Evolutionary conservation across 345 rosid species (phyloP).

Genomic region (Rhizophora apiculata): DNA sequence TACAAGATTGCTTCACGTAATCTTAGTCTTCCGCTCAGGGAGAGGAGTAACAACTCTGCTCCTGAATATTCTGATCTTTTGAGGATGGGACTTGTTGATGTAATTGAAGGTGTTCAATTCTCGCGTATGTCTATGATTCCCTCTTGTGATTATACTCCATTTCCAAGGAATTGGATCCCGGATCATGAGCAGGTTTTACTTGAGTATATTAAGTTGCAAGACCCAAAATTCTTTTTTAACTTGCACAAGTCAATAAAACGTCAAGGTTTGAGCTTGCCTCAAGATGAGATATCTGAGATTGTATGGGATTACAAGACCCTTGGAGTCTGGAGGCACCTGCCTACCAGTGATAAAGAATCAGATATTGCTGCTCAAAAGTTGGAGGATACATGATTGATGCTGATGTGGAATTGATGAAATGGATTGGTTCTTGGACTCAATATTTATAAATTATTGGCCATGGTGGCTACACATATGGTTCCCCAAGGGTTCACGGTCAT

Average conservation of each 20-base stretch:
- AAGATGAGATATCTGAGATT: constrained; percentile 77
- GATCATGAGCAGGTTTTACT: constrained; percentile 71
- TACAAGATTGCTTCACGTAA: constrained; percentile 77
- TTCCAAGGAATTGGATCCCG: constrained; percentile 87
- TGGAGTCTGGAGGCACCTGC: constrained; percentile 52
- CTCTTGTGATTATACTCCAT: constrained; percentile 86
- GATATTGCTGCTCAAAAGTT: constrained; percentile 4
- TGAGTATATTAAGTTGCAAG: constrained; percentile 73
- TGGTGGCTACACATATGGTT: not conserved
- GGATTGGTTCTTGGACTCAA: not conserved
- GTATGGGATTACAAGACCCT: constrained; percentile 88
- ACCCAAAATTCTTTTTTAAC: constrained; percentile 78
- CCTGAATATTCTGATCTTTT: constrained; percentile 94
- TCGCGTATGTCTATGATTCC: constrained; percentile 91
- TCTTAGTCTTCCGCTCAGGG: constrained; percentile 78
- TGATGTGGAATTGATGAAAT: not conserved
- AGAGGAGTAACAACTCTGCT: constrained; percentile 76
- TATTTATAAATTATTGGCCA: not conserved
- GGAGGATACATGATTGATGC: constrained; percentile 3
- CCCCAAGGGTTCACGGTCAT: not conserved
- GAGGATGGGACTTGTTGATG: constrained; percentile 95
- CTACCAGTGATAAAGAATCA: constrained; percentile 4
- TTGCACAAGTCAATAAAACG: constrained; percentile 62
- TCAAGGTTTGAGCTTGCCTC: constrained; percentile 67
- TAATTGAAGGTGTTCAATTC: constrained; percentile 91